A percentile compares a stretch with the other conserved stretches of the same genome.
Evolutionary conservation across 1,139 yeast species (phyloP).

Genomic region (Debaryomyces singareniensis): DNA sequence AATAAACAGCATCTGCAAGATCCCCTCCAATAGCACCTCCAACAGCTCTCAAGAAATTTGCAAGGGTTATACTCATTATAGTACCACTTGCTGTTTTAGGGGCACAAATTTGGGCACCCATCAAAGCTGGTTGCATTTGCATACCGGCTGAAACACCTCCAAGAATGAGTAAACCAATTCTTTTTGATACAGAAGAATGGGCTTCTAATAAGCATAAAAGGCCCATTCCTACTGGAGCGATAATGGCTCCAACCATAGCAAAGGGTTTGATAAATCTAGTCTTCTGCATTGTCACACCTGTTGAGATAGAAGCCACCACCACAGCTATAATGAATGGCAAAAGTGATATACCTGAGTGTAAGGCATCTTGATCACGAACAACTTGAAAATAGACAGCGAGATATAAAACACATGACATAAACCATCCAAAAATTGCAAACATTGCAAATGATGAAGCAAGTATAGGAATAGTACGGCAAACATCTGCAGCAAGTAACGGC

Average conservation of each 20-base stretch:
- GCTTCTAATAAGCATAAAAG: conserved; percentile 23
- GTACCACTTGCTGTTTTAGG: conserved; percentile 25
- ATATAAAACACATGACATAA: conserved; percentile 22
- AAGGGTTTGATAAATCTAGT: conserved; percentile 26
- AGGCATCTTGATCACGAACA: conserved; percentile 23
- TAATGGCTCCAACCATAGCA: conserved; percentile 18
- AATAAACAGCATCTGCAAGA: conserved; percentile 29
- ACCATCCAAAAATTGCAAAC: conserved; percentile 18
- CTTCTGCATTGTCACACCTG: conserved; percentile 26
- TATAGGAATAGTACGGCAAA: conserved; percentile 18
- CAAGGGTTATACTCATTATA: conserved; percentile 29
- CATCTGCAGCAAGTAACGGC: conserved; percentile 23
- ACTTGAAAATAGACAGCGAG: conserved; percentile 34
- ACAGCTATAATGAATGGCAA: conserved; percentile 32
- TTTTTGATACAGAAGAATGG: conserved; percentile 18
- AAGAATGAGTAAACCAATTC: conserved; percentile 30
- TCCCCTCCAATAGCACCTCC: conserved; percentile 27
- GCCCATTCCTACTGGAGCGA: conserved; percentile 31
- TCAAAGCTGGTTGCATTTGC: conserved; percentile 19
- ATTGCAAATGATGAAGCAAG: conserved; percentile 17
- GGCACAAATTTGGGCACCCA: conserved; percentile 21
- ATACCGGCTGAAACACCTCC: conserved; percentile 23
- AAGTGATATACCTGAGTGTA: conserved; percentile 32
- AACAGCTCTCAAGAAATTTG: conserved; percentile 25
- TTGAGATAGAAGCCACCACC: conserved; percentile 21